Base-by-base conservation (phyloP, 2,329 filamentous ascomycete species). In the Pseudofabraea citricarpa region DNA sequence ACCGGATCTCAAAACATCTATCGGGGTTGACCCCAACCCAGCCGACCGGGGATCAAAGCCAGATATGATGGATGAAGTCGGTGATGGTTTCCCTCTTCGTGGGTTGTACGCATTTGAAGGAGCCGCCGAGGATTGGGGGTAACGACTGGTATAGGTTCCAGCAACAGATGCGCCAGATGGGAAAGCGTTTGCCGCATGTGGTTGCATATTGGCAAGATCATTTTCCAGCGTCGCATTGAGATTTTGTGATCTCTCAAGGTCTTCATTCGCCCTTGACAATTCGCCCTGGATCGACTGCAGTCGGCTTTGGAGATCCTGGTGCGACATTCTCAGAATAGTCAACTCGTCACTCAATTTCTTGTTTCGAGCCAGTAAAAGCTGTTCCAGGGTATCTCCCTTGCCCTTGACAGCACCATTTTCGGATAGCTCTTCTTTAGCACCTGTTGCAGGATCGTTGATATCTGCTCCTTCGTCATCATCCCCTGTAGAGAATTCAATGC, bases 21-120 rank as follows among this genome's bases (percentile, higher is more conserved):
- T 68, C 12, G 71, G 72, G 27, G 67, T 61, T 5, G 51, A 56
- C 13, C 74, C 69, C 29, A 73, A 66, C 7, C 65, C 62, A 37
- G 67, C 63, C 32, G 70, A 71, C 33, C 79, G 75, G 18, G 86
- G 83, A 58, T 95, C 87, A 60, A 96, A 90, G n/a, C 93, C 93
- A 47, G 90, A 96, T 56, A 98, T 97, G 57, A 98, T 97, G 16
- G 91, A 97, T 4, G 91, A 97, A 1, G 93, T 97, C 0, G 93
- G 94, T 3, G 93, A 97, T 13, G 85, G 79, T 31, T 84, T 79
- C 22, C 85, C 80, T 56, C 81, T 79, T 38, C 86, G 77, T 15
- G 79, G 74, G 13, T 61, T 60, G 46, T 69, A 73, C 3, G 70
- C 68, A 10, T 54, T 54, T 35, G 18, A 12, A 5, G 35, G 10